Conservation (phyloP, 1,139 yeast species). For the Scheffersomyces titani region DNA sequence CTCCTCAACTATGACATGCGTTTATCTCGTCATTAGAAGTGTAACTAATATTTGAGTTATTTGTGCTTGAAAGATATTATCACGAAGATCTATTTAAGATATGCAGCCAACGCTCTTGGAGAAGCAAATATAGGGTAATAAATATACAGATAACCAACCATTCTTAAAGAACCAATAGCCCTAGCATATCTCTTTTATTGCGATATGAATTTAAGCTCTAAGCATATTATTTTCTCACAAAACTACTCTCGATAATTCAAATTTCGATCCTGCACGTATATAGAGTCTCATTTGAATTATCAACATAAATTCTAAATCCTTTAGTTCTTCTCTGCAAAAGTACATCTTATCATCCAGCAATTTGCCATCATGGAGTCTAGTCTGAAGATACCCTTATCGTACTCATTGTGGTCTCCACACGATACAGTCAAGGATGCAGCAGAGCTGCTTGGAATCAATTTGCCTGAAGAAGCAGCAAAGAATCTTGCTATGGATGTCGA, state of each 20-base stretch:
- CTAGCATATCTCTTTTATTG: too few relatives aligned
- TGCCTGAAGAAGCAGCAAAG: conserved; percentile 91
- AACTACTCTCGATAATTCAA: neutral
- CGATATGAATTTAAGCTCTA: too few relatives aligned
- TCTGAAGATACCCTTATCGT: conserved; percentile 62
- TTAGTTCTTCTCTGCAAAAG: neutral
- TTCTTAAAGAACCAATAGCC: neutral
- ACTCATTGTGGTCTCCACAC: conserved; percentile 95
- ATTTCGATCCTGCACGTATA: neutral
- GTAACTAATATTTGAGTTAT: too few relatives aligned
- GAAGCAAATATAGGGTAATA: too few relatives aligned
- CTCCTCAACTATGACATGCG: too few relatives aligned
- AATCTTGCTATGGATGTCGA: conserved; percentile 98
- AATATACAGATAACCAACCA: neutral
- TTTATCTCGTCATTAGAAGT: too few relatives aligned
- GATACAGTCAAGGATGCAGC: conserved; percentile 98
- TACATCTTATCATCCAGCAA: neutral
- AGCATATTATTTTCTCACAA: neutral
- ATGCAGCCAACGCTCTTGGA: too few relatives aligned
- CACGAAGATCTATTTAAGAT: too few relatives aligned
- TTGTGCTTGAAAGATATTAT: too few relatives aligned
- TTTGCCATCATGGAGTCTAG: conserved; percentile 33
- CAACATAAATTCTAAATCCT: neutral
- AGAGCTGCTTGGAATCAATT: conserved; percentile 80
- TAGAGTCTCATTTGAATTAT: neutral